A percentile compares a stretch with the other conserved stretches of the same genome.
Conservation (phyloP, 208 protist species). For the Leishmania mexicana region DNA sequence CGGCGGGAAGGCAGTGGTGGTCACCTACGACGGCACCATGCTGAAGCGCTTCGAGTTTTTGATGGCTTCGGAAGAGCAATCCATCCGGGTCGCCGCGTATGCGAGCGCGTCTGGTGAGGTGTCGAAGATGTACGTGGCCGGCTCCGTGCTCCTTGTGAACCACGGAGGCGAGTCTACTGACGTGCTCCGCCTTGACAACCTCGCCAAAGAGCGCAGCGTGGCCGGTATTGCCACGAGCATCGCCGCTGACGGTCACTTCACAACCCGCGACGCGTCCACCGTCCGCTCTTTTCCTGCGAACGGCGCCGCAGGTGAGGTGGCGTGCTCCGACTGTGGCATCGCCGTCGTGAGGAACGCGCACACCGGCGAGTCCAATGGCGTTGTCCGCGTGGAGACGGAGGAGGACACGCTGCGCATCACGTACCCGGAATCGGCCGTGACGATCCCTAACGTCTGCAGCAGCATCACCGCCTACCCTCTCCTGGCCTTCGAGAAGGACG, state of each 20-base stretch:
- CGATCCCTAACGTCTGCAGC: constrained; percentile 20
- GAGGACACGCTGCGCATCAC: constrained; percentile 20
- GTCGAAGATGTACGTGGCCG: constrained; percentile 26
- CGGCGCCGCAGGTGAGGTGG: constrained; percentile 6
- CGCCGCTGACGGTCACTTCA: constrained; percentile 32
- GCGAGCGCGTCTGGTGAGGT: constrained; percentile 9
- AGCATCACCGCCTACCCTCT: constrained; percentile 35
- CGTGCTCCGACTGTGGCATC: constrained; percentile 30
- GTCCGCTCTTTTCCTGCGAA: constrained; percentile 17
- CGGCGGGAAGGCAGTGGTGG: constrained; percentile 34
- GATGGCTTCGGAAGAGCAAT: constrained; percentile 37
- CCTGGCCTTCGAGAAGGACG: constrained; percentile 30
- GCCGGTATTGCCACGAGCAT: constrained; percentile 28
- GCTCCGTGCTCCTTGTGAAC: constrained; percentile 25
- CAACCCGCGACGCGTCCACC: constrained; percentile 22
- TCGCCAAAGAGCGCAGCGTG: constrained; percentile 15
- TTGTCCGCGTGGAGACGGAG: constrained; percentile 30
- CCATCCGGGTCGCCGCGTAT: constrained; percentile 18
- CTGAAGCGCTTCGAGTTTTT: constrained; percentile 49
- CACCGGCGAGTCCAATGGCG: constrained; percentile 16
- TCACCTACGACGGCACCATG: constrained; percentile 24
- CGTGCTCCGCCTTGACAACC: constrained; percentile 24
- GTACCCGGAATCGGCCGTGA: constrained; percentile 17
- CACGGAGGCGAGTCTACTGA: background rate
- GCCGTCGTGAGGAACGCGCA: constrained; percentile 17